Conservation (phyloP, 495 filamentous ascomycete genomes). For the Peziza echinospora region DNA sequence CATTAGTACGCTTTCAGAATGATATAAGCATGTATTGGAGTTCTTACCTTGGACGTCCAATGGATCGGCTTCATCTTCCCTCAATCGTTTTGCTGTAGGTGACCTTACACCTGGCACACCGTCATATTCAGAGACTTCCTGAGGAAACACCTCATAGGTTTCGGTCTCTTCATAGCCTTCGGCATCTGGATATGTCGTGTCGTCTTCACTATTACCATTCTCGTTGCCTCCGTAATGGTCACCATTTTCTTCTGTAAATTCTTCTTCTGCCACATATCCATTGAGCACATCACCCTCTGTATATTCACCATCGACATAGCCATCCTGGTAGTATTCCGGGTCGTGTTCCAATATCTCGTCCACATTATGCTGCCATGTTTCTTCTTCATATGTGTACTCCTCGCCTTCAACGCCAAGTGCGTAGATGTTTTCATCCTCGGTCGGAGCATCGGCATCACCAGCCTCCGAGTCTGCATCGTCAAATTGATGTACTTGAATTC, state of each 20-base stretch:
- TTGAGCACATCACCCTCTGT: too few species aligned
- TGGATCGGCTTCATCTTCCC: background rate
- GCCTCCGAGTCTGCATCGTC: background rate
- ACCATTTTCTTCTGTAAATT: background rate
- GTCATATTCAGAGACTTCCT: conserved; percentile 11
- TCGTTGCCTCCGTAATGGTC: too few species aligned
- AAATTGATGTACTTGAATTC: background rate
- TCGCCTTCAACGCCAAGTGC: too few species aligned
- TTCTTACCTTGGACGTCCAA: background rate
- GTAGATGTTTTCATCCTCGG: too few species aligned
- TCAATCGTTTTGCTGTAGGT: background rate
- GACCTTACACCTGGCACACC: background rate
- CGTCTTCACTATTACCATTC: conserved; percentile 8
- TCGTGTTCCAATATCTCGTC: too few species aligned
- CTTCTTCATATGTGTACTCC: too few species aligned
- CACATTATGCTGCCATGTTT: too few species aligned
- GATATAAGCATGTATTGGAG: background rate
- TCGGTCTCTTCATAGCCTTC: conserved; percentile 13
- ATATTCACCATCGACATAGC: too few species aligned
- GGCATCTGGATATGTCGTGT: conserved; percentile 12
- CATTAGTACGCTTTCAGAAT: background rate
- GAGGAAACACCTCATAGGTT: conserved; percentile 26
- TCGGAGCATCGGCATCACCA: background rate
- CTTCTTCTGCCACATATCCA: background rate
- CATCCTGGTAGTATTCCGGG: too few species aligned